Evolutionary conservation across 805 yeast genomes (phyloP).

Genomic region (Saturnispora zaruensis): DNA sequence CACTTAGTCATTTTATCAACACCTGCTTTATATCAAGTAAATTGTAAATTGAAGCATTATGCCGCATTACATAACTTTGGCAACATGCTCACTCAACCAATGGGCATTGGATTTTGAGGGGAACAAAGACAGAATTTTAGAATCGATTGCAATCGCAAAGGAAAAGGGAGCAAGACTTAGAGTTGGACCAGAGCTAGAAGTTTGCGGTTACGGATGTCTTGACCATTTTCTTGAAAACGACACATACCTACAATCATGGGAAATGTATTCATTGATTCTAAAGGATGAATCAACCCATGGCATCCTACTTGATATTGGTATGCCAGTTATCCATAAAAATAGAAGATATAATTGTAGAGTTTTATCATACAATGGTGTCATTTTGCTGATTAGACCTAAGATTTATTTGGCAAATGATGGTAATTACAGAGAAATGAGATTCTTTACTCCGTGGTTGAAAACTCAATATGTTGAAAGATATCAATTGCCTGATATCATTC

Average conservation of each 20-base stretch:
- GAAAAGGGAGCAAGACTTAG: conserved; percentile 65
- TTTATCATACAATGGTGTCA: conserved; percentile 67
- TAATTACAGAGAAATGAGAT: conserved; percentile 95
- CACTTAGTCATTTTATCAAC: not conserved
- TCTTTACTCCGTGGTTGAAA: conserved; percentile 89
- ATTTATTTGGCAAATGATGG: conserved; percentile 95
- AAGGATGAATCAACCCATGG: conserved; percentile 60
- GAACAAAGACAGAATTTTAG: conserved; percentile 81
- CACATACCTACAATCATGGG: conserved; percentile 87
- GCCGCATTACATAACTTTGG: conserved; percentile 83
- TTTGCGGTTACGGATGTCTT: conserved; percentile 89
- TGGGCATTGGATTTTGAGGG: conserved; percentile 99
- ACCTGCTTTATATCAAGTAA: not conserved
- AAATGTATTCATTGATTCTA: conserved; percentile 75
- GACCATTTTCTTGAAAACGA: conserved; percentile 94
- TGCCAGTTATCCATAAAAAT: conserved; percentile 85
- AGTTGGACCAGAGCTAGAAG: conserved; percentile 95
- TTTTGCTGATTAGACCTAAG: conserved; percentile 85
- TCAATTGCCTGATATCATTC: conserved; percentile 62
- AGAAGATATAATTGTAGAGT: conserved; percentile 89
- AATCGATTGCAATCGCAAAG: conserved; percentile 74
- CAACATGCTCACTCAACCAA: conserved; percentile 93
- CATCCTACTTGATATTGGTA: conserved; percentile 82
- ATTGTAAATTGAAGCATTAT: conserved; percentile 29
- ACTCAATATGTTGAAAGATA: conserved; percentile 67